Evolutionary conservation across 1,139 yeast species (phyloP).

Genomic region (Komagataea norvegica): DNA sequence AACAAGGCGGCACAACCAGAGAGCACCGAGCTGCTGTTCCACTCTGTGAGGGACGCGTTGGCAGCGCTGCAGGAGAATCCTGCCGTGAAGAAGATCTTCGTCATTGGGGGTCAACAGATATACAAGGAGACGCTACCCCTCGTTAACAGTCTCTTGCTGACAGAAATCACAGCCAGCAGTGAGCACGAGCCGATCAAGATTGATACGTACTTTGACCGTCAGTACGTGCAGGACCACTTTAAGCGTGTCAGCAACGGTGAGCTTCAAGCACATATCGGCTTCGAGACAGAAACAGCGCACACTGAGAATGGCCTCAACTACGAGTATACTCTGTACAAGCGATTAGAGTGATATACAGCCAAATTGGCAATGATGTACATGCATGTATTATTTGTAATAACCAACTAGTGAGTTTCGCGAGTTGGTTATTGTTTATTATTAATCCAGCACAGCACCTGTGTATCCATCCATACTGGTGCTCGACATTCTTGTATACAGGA

Average conservation of each 20-base stretch:
- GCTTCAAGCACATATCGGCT: constrained; percentile 13
- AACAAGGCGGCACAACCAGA: constrained; percentile 25
- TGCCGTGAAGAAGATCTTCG: constrained; percentile 50
- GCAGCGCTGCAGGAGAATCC: constrained; percentile 21
- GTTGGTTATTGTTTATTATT: no score
- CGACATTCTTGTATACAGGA: no score
- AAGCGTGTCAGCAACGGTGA: constrained; percentile 6
- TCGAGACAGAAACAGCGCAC: constrained; percentile 5
- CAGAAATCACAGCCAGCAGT: constrained; percentile 48
- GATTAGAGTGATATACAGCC: background rate
- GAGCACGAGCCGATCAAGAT: constrained; percentile 50
- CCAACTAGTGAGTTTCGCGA: no score
- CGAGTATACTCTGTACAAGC: constrained; percentile 18
- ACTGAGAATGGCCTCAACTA: constrained; percentile 20
- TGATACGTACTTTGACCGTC: constrained; percentile 52
- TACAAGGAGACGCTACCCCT: constrained; percentile 52
- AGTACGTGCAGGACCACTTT: constrained; percentile 22
- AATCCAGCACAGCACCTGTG: no score
- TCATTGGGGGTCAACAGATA: constrained; percentile 93
- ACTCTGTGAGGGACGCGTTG: constrained; percentile 45
- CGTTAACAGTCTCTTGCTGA: constrained; percentile 61
- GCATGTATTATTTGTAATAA: no score
- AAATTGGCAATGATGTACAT: no score
- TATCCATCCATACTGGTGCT: no score
- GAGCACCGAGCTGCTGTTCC: constrained; percentile 33